Evolutionary conservation across 805 yeast species (phyloP), one percentile per base, ranked within the genome.

Genomic region (Ogataea ganodermae): DNA sequence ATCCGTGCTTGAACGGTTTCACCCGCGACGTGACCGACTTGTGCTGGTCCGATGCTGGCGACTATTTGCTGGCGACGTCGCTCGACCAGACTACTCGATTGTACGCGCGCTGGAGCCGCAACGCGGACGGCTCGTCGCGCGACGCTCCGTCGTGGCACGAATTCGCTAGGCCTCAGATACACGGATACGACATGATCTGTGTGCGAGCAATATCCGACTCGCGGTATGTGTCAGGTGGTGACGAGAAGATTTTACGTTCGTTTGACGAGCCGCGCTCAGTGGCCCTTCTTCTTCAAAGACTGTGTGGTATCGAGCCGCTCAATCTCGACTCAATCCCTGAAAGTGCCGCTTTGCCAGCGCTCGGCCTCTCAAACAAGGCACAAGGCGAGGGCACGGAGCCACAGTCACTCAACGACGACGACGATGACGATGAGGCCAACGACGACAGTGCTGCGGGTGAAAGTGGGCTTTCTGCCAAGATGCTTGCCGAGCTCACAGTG

Each of bases 131-230:
- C 50, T 72, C 69, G 2, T 48, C 60, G 17, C 66, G 74, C 39
- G 9, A 26, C 10, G n/a, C 23, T 3, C 49, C 55, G 6, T 72
- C 83, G 1, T 90, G 97, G 96, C 85, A 84, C 62, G 99, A 94
- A 65, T 84, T 94, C 66, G 89, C 97, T 1, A 79, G 99, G 57
- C 98, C 99, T 0, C 99, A 94, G 66, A 94, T 94, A 53, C 99
- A 94, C 66, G 99, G 99, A 7, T 94, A 89, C 63, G 98, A 94
- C 62, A 90, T 94, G 97, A 76, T 88, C 31, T 83, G 96, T 55
- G 72, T 87, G 6, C 80, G 83, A 31, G 74, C 85, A 10, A 66
- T 94, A 12, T 67, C 78, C 14, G 67, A 73, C 42, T 73, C 86
- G 1, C 71, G 78, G 53, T 92, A 88, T 69, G 86, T 91, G 3